Evolutionary conservation across 148 eudicot genomes (phyloP).

Genomic region (Rhododendron mucronatum): DNA sequence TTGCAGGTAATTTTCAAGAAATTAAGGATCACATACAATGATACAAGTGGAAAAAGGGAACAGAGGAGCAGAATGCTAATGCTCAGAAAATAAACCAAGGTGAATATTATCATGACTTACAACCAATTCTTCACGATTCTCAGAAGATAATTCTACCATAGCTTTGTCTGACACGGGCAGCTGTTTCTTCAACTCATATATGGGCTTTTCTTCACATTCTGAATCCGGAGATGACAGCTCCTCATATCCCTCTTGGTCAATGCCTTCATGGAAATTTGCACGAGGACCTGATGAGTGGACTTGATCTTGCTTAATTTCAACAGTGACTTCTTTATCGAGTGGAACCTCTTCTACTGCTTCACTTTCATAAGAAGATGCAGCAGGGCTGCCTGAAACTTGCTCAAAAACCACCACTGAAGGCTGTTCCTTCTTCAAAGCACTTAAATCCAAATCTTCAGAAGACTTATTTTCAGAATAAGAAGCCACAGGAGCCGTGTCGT

Average conservation of each 20-base stretch:
- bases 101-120: conserved; percentile 26
- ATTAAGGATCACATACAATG: background rate
- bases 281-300: conserved; percentile 16
- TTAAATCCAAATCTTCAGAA: conserved; percentile 13
- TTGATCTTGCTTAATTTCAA: conserved; percentile 16
- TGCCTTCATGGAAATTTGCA: conserved; percentile 18
- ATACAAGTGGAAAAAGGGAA: background rate
- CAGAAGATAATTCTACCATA: conserved; percentile 16
- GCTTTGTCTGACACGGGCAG: conserved; percentile 26
- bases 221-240: conserved; percentile 22
- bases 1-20: background rate
- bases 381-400: conserved; percentile 11
- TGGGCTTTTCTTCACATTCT: conserved; percentile 20
- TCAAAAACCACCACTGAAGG: conserved; percentile 6
- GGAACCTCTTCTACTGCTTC: conserved; percentile 16
- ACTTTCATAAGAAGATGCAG: conserved; percentile 16
- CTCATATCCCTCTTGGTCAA: conserved; percentile 19
- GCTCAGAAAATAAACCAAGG: background rate
- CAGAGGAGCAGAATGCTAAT: background rate
- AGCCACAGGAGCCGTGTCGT: conserved; percentile 9
- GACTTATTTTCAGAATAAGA: conserved; percentile 6
- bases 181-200: conserved; percentile 14
- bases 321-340: conserved; percentile 16
- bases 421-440: conserved; percentile 15
- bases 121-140: conserved; percentile 27